phyloP scores from a whole-genome alignment of 2,329 filamentous ascomycete genomes.

The Chaetomiaceae sp. region DNA sequence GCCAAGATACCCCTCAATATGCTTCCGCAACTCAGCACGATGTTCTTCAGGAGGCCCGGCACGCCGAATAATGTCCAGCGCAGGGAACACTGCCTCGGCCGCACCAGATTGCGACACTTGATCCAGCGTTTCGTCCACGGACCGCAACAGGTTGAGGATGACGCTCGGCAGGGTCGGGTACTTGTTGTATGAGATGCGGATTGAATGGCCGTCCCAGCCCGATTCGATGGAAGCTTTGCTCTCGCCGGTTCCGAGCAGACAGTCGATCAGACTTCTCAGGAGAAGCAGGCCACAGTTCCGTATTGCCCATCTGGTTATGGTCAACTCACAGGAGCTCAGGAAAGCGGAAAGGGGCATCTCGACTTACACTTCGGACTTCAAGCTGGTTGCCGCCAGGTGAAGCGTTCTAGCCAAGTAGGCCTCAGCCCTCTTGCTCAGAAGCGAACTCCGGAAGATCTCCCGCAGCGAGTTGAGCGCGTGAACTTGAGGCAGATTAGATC shows the following conservation, averaged over 20 bases:
- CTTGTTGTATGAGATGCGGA: conserved; percentile 64
- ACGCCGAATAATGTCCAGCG: conserved; percentile 73
- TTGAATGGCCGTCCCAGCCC: conserved; percentile 60
- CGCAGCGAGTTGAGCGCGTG: conserved; percentile 93
- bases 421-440: conserved; percentile 68
- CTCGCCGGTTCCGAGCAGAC: conserved; percentile 70
- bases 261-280: conserved; percentile 78
- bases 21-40: conserved; percentile 50
- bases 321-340: conserved; percentile 6
- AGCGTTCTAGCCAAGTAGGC: conserved; percentile 68
- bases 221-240: conserved; percentile 59
- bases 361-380: conserved; percentile 71
- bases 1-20: conserved; percentile 59
- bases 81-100: conserved; percentile 74
- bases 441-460: conserved; percentile 82
- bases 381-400: conserved; percentile 71
- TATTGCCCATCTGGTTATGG: conserved; percentile 69
- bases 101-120: conserved; percentile 33
- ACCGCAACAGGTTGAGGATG: conserved; percentile 57
- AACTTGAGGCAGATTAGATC: conserved; percentile 75
- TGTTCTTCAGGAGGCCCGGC: conserved; percentile 60
- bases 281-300: conserved; percentile 90
- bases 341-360: background rate
- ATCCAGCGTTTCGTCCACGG: conserved; percentile 44
- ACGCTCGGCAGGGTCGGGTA: conserved; percentile 63